Evolutionary conservation across 345 rosid species (phyloP).

Genomic region (Excoecaria agallocha): DNA sequence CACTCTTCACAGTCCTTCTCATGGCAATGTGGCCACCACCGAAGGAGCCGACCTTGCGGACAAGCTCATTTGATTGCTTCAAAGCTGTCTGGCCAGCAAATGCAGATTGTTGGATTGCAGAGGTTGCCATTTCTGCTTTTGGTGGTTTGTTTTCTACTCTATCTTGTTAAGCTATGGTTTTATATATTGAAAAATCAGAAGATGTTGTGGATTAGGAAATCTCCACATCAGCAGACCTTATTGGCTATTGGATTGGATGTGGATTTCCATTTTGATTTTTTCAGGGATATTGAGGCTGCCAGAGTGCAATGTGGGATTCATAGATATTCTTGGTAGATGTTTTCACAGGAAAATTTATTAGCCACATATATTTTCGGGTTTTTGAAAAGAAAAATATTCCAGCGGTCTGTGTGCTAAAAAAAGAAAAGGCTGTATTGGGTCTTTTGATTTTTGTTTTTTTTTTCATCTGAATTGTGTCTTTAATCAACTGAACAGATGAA

Average conservation of each 20-base stretch:
- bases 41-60: constrained; percentile 60
- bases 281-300: constrained; percentile 22
- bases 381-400: no score
- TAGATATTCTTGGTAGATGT: constrained; percentile 28
- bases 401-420: no score
- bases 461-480: no score
- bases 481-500: no score
- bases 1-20: constrained; percentile 80
- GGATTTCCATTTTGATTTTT: constrained; percentile 47
- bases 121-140: constrained; percentile 61
- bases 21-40: constrained; percentile 67
- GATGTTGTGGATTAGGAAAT: constrained; percentile 45
- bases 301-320: constrained; percentile 40
- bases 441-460: no score
- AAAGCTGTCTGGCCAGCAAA: constrained; percentile 73
- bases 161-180: no score
- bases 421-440: no score
- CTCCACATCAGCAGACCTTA: constrained; percentile 43
- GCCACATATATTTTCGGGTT: not conserved
- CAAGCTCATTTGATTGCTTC: constrained; percentile 64
- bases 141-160: no score
- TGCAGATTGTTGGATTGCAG: constrained; percentile 78
- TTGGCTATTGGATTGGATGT: constrained; percentile 40
- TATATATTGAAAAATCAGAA: constrained; percentile 33
- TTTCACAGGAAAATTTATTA: not conserved